Percentiles rank a stretch among this genome's conserved stretches.
Conservation (phyloP, 2,329 filamentous ascomycete genomes). For the Cercospora sesami region DNA sequence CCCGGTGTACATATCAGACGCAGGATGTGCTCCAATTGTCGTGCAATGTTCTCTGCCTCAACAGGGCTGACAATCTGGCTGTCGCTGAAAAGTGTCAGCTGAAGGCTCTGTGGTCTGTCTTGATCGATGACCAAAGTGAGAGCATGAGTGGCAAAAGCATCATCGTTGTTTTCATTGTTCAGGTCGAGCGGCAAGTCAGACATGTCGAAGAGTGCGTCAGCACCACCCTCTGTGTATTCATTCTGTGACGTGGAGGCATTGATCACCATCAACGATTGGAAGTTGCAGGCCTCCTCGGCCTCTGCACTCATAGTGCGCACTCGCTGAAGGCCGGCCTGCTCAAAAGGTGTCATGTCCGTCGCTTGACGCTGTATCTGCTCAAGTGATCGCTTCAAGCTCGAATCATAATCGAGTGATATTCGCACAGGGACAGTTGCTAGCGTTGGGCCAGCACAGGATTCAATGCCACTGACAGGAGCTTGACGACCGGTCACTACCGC, state of each 20-base stretch:
- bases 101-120: background rate
- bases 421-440: constrained; percentile 19
- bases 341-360: constrained; percentile 18
- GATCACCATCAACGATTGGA: constrained; percentile 57
- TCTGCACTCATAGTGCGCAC: constrained; percentile 7
- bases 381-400: constrained; percentile 9
- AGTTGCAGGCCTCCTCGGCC: constrained; percentile 50
- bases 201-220: constrained; percentile 3
- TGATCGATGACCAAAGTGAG: constrained; percentile 8
- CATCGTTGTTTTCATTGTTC: background rate
- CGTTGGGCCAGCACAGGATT: constrained; percentile 16
- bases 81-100: background rate
- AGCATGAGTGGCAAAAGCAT: background rate
- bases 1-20: background rate
- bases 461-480: constrained; percentile 13
- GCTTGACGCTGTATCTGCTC: constrained; percentile 15
- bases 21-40: background rate
- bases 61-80: background rate
- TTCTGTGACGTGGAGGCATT: constrained; percentile 39
- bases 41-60: background rate
- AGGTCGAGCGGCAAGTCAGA: background rate
- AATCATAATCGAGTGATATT: background rate
- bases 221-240: background rate
- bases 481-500: constrained; percentile 14
- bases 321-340: constrained; percentile 14